Conservation (phyloP, 805 yeast species). For the Pichia paraexigua region DNA sequence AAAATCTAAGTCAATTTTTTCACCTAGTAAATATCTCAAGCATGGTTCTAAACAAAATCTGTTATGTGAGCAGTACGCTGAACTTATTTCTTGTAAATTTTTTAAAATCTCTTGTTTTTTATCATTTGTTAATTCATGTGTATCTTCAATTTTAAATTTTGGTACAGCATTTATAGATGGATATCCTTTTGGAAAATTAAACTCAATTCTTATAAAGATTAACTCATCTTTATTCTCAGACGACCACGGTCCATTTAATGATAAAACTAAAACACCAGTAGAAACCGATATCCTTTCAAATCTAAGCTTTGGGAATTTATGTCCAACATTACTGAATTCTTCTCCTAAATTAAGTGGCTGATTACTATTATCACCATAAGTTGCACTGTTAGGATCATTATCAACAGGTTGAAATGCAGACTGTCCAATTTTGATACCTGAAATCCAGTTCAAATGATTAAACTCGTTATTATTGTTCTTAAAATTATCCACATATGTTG, state of each 20-base stretch:
- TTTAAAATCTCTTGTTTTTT: slow-evolving; percentile 43
- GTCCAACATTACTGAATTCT: slow-evolving; percentile 83
- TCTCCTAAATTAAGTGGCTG: slow-evolving; percentile 71
- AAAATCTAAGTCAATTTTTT: slow-evolving; percentile 44
- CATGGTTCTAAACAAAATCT: slow-evolving; percentile 75
- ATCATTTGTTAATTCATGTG: slow-evolving; percentile 51
- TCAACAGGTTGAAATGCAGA: slow-evolving; percentile 32
- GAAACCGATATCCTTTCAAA: slow-evolving; percentile 87
- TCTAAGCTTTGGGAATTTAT: slow-evolving; percentile 75
- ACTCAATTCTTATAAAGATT: slow-evolving; percentile 59
- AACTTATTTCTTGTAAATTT: slow-evolving; percentile 47
- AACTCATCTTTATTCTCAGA: slow-evolving; percentile 35
- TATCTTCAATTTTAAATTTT: slow-evolving; percentile 65
- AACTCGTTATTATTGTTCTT: slow-evolving; percentile 27
- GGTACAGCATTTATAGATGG: slow-evolving; percentile 49
- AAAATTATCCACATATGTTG: slow-evolving; percentile 17
- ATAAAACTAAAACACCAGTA: slow-evolving; percentile 68
- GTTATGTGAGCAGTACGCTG: slow-evolving; percentile 46
- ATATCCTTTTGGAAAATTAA: slow-evolving; percentile 66
- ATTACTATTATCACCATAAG: slow-evolving; percentile 26
- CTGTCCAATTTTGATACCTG: slow-evolving; percentile 77
- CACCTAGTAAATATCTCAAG: slow-evolving; percentile 74
- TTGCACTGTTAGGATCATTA: slow-evolving; percentile 30
- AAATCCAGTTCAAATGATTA: slow-evolving; percentile 82
- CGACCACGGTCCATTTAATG: slow-evolving; percentile 78